Evolutionary conservation across 1,139 yeast genomes (phyloP).

Genomic region (Lodderomyces oxycetoniae): DNA sequence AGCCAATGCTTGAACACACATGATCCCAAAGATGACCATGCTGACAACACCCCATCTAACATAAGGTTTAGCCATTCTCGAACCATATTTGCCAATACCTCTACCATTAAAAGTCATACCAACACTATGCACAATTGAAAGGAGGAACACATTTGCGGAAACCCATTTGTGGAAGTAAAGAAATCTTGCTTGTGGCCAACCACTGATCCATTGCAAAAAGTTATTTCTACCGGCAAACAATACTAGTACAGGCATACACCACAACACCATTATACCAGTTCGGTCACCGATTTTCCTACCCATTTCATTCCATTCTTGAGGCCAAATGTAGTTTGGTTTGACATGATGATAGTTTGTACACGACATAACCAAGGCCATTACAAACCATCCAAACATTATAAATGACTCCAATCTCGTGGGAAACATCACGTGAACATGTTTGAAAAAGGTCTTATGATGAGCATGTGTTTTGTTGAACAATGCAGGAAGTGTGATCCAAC

Average conservation of each 20-base stretch:
- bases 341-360: conserved; percentile 39
- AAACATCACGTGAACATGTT: conserved; percentile 31
- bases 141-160: conserved; percentile 45
- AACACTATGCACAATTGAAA: conserved; percentile 47
- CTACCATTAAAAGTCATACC: conserved; percentile 40
- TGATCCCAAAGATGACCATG: conserved; percentile 30
- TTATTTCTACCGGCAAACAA: conserved; percentile 68
- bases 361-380: conserved; percentile 45
- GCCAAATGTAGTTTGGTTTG: conserved; percentile 32
- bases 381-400: conserved; percentile 44
- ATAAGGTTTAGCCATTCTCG: conserved; percentile 36
- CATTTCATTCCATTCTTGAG: conserved; percentile 31
- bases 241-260: conserved; percentile 47
- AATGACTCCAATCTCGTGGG: conserved; percentile 66
- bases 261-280: conserved; percentile 47
- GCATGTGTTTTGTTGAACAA: conserved; percentile 40
- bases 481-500: conserved; percentile 46
- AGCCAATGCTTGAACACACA: conserved; percentile 46
- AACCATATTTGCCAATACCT: conserved; percentile 28
- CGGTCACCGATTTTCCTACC: conserved; percentile 59
- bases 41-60: conserved; percentile 57
- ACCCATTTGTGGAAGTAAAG: conserved; percentile 64
- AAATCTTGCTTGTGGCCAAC: conserved; percentile 62
- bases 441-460: conserved; percentile 27
- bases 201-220: conserved; percentile 56